Evolutionary conservation across 257 asterid genomes (phyloP).

Genomic region (Plantago ovata): DNA sequence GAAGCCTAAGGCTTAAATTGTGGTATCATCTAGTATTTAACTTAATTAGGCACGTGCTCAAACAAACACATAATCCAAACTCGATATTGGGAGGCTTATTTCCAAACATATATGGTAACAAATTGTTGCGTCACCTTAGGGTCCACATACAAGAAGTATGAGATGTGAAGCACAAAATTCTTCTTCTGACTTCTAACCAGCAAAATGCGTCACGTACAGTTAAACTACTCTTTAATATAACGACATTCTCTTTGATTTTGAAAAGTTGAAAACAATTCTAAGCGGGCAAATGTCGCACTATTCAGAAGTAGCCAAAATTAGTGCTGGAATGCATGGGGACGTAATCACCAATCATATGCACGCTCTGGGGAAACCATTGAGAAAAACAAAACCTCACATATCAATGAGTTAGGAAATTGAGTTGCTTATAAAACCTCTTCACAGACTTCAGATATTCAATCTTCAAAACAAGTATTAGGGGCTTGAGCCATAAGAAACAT

Average conservation of each 20-base stretch:
- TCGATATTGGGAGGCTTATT: conserved; percentile 7
- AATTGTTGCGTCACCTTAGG: conserved; percentile 13
- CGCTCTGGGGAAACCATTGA: conserved; percentile 9
- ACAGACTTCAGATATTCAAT: conserved; percentile 12
- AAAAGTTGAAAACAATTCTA: conserved; percentile 14
- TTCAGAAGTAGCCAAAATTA: conserved; percentile 18
- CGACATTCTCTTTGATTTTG: background rate
- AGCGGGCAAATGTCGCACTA: conserved; percentile 16
- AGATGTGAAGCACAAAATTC: conserved; percentile 8
- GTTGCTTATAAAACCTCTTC: conserved; percentile 10
- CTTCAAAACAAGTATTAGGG: background rate
- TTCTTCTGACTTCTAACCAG: conserved; percentile 18
- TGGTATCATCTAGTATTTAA: background rate
- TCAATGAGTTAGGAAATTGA: conserved; percentile 1
- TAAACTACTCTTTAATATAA: background rate
- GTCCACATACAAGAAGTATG: conserved; percentile 19
- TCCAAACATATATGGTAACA: conserved; percentile 21
- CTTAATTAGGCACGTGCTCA: background rate
- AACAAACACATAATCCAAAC: background rate
- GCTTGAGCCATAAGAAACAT: background rate
- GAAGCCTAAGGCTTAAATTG: too few relatives aligned
- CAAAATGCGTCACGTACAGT: background rate
- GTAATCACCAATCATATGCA: background rate
- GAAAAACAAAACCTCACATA: conserved; percentile 16
- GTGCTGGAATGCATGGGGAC: conserved; percentile 8